Evolutionary conservation across 805 yeast genomes (phyloP), one percentile per base, ranked within the genome.

Genomic region (Suhomyces emberorum): DNA sequence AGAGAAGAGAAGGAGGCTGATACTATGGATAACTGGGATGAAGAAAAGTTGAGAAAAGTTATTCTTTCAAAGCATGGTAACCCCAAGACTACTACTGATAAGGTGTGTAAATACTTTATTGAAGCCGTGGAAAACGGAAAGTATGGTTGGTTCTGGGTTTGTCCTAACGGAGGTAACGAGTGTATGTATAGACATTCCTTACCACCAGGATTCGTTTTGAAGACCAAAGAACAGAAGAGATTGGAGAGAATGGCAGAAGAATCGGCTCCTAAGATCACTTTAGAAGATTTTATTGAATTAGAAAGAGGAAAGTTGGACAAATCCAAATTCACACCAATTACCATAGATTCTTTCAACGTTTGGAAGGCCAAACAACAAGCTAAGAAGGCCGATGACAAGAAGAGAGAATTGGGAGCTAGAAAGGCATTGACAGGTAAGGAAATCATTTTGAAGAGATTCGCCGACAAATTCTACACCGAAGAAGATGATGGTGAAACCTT

Each of bases 111-210:
- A 61, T 79, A 62, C 63, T 95, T 93, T 67, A 86, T 93, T 47
- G 96, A 88, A 42, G 98, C 98, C 0, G 97, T 93, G 39, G 99
- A 93, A 58, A 88, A 88, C 55, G 93, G 91, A 40, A 91, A 91
- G 58, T 93, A 93, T 59, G 98, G 98, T 55, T 93, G 98, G 98
- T 89, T 93, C 65, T 93, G 98, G 98, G 73, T 76, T 15, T 93
- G 98, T 70, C 98, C 98, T 18, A 87, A 87, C 50, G 89, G 91
- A 27, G 97, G 96, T 47, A 79, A 83, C 43, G 83, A 78, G 42
- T 93, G 99, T 77, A 91, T 83, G 70, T 93, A 93, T 69, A 81
- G 78, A 63, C 99, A 93, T 63, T 84, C 97, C 7, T 72, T 93
- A 55, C 99, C 99, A 27, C 89, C 95, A 31, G 99, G 98, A 1